Conservation (phyloP, 805 yeast genomes). For the Scheffersomyces stipitis region DNA sequence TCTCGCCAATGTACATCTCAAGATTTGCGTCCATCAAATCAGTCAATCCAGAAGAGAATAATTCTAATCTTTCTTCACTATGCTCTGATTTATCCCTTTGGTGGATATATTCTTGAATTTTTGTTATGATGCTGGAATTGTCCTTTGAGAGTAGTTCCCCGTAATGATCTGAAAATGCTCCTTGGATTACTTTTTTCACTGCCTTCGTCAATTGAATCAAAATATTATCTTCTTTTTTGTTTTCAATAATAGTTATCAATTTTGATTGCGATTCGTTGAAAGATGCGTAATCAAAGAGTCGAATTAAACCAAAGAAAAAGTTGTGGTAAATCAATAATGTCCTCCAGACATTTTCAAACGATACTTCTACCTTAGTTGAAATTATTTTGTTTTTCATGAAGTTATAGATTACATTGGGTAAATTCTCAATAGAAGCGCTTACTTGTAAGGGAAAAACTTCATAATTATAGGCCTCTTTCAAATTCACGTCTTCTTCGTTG, state of each 20-base stretch:
- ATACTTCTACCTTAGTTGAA: slow-evolving; percentile 1
- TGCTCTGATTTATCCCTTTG: background rate
- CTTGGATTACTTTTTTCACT: background rate
- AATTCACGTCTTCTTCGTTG: slow-evolving; percentile 14
- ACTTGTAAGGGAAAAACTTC: slow-evolving; percentile 1
- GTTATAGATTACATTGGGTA: slow-evolving; percentile 4
- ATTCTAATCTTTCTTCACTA: background rate
- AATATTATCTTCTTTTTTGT: too few species aligned
- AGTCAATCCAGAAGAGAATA: slow-evolving; percentile 21
- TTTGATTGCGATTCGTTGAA: slow-evolving; percentile 14
- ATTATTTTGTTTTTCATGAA: too few species aligned
- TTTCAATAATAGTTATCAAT: slow-evolving; percentile 9
- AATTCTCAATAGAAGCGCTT: slow-evolving; percentile 1
- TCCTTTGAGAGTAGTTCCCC: background rate
- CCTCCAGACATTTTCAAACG: slow-evolving; percentile 1
- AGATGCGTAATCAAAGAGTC: slow-evolving; percentile 16
- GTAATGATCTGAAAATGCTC: background rate
- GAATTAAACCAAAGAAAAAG: slow-evolving; percentile 23
- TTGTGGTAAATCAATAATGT: slow-evolving; percentile 23
- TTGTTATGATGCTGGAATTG: background rate
- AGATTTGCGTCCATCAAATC: slow-evolving; percentile 28
- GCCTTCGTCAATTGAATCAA: background rate
- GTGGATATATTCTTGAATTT: background rate
- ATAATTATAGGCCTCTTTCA: slow-evolving; percentile 9
- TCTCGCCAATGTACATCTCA: slow-evolving; percentile 22